phyloP scores from a whole-genome alignment of 2,329 filamentous ascomycete genomes.

The Aspergillus nomiae region DNA sequence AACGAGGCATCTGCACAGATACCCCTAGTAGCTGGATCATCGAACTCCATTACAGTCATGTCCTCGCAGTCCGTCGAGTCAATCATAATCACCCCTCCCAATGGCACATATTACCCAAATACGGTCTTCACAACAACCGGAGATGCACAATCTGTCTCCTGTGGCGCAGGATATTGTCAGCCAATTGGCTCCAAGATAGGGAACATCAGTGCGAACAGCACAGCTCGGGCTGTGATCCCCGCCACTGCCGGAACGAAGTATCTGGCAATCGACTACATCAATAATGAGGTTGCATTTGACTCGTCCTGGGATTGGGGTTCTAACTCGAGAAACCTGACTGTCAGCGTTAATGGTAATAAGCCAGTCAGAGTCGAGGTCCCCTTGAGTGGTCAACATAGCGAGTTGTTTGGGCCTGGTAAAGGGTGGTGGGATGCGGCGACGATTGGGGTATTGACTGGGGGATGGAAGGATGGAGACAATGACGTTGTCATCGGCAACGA shows the following conservation, averaged over 20 bases:
- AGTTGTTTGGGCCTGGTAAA: slow-evolving; percentile 44
- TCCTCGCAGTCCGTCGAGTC: slow-evolving; percentile 17
- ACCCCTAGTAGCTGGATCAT: slow-evolving; percentile 23
- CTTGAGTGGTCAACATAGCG: slow-evolving; percentile 40
- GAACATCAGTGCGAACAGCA: slow-evolving; percentile 34
- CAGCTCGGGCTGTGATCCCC: slow-evolving; percentile 40
- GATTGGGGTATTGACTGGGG: slow-evolving; percentile 48
- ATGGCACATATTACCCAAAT: slow-evolving; percentile 45
- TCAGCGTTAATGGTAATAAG: slow-evolving; percentile 48
- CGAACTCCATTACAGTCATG: slow-evolving; percentile 30
- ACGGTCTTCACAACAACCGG: slow-evolving; percentile 41
- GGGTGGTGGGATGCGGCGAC: slow-evolving; percentile 56
- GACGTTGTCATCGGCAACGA: slow-evolving; percentile 42
- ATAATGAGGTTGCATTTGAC: slow-evolving; percentile 53
- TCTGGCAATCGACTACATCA: slow-evolving; percentile 54
- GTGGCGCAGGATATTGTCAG: slow-evolving; percentile 42
- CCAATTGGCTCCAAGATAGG: slow-evolving; percentile 49
- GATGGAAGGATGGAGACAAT: slow-evolving; percentile 45
- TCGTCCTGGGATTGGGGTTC: slow-evolving; percentile 48
- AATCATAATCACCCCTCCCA: slow-evolving; percentile 25
- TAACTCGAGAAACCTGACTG: slow-evolving; percentile 55
- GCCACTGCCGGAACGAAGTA: slow-evolving; percentile 39
- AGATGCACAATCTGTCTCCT: slow-evolving; percentile 37
- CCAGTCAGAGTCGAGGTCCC: slow-evolving; percentile 54
- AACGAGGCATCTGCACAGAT: slow-evolving; percentile 12